phyloP scores from a whole-genome alignment of 257 asterid species.

The Primulina tabacum region DNA sequence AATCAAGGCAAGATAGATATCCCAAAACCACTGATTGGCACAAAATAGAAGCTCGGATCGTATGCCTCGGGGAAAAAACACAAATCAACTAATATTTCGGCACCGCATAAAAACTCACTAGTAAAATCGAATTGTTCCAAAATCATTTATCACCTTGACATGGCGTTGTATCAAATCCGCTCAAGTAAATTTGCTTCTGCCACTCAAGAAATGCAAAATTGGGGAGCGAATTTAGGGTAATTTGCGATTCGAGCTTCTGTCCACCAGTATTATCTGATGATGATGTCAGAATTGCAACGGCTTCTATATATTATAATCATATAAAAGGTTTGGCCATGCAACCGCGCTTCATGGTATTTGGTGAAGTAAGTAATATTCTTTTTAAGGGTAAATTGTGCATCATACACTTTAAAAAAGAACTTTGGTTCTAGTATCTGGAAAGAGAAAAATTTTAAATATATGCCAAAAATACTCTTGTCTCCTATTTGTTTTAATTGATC shows the following conservation, averaged over 20 bases:
- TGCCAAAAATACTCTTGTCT: no score
- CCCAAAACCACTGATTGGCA: neutral
- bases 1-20: neutral
- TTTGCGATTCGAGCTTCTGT: neutral
- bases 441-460: no score
- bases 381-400: no score
- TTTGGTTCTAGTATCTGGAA: no score
- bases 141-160: neutral
- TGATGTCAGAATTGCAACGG: neutral
- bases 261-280: neutral
- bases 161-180: neutral
- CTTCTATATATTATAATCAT: no score
- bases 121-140: neutral
- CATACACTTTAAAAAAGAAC: no score
- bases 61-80: neutral
- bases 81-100: neutral
- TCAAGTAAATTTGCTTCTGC: neutral
- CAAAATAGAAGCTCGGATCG: neutral
- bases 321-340: no score
- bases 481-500: no score
- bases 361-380: no score
- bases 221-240: neutral
- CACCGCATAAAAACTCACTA: neutral
- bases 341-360: no score
- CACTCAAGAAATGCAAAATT: neutral